A percentile compares a stretch with the other conserved stretches of the same genome.
These are phyloP conservation scores for Ziziphus jujuba DNA, from an alignment of 306 rosid species.

Conservation along the genomic window DNA sequence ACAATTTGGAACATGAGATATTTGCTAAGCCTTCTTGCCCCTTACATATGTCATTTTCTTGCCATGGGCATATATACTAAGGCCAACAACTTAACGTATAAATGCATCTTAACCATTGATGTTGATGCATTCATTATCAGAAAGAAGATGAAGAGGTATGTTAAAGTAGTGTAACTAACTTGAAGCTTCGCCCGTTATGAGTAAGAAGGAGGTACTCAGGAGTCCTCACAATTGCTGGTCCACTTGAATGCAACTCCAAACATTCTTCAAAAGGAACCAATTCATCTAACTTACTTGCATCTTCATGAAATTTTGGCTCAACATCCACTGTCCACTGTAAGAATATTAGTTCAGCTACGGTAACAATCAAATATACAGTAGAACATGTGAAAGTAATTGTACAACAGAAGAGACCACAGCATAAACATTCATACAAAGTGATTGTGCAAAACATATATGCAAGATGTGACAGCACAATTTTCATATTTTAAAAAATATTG, in stretches of 20 bases:
- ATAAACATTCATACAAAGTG: too few species aligned
- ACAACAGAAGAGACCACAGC: neutral
- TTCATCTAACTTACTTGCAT: slow-evolving; percentile 79
- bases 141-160: slow-evolving; percentile 17
- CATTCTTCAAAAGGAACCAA: slow-evolving; percentile 97
- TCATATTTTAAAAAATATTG: too few species aligned
- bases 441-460: too few species aligned
- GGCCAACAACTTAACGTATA: neutral
- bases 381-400: neutral
- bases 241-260: slow-evolving; percentile 72
- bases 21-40: neutral
- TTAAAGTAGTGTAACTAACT: slow-evolving; percentile 55
- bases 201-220: slow-evolving; percentile 87
- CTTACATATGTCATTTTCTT: neutral
- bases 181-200: slow-evolving; percentile 91
- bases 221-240: slow-evolving; percentile 61
- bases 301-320: slow-evolving; percentile 88
- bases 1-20: slow-evolving; percentile 5
- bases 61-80: neutral
- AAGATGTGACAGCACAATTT: too few species aligned
- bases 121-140: neutral
- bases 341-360: slow-evolving; percentile 10
- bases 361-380: slow-evolving; percentile 1
- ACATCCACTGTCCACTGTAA: slow-evolving; percentile 88
- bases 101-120: neutral